Base-by-base conservation (phyloP, 352 stramenopile species). In the Globisporangium cederbergense region DNA sequence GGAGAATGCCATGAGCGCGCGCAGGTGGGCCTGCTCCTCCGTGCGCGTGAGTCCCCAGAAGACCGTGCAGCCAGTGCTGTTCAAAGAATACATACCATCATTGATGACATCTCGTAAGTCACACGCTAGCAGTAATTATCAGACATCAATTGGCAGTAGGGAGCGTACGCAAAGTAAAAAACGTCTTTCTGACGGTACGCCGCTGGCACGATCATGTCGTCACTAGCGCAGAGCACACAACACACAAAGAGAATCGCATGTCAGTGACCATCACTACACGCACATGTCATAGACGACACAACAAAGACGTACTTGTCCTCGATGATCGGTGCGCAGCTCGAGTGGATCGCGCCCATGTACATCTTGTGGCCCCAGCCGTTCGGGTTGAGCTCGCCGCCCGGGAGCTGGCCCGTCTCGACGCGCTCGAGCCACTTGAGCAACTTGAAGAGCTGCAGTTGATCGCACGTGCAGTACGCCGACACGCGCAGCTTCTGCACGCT, bases 11-110 rank as follows among this genome's bases (percentile, higher is more conserved):
- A 40, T 64, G 9, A 96, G 63, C 34, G 86, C 76, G 8, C 77
- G 70, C 45, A 96, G 51, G 66, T 97, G 79, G 3, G 74, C 75
- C 64, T 96, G 77, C 65, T 96, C 88, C 36, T 97, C 88, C 2
- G 78, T 78, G n/a, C 77, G 73, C 13, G 79, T 86, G 30, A 96
- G 79, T 3, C 91, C 91, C 91, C 91, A 98, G 58, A 97, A 96
- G 3, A 98, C 91, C 7, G 84, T 82, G 67, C 88, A 96, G 16
- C 91, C 90, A 55, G 82, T 92, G 9, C 81, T 91, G 50, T 34
- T 72, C 25, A 28, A 28, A 28, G 3, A 7, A 42, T 40, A 32
- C 32, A 62, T n/a, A 67, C 13, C 45, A 60, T 38, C 25, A 7
- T 42, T 22, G 51, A 34, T 54, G 3, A 16, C 3, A 25, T 64